A percentile compares a stretch with the other conserved stretches of the same genome.
These are phyloP conservation scores for Glycyrrhiza uralensis DNA, from an alignment of 306 rosid species.

Conservation along the genomic window DNA sequence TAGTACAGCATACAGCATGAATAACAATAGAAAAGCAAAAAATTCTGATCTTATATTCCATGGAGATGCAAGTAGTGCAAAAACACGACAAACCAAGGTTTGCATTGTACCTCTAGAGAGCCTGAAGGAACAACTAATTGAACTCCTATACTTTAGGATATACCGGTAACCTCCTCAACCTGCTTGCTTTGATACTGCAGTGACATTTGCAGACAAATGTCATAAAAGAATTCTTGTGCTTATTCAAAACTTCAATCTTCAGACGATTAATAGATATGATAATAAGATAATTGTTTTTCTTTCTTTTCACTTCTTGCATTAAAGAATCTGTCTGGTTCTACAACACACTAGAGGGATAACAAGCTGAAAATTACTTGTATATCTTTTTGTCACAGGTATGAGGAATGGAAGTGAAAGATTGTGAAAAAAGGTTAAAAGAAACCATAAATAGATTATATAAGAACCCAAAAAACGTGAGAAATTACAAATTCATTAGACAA, in stretches of 20 bases:
- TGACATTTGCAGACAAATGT: conserved; percentile 81
- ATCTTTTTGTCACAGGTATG: background rate
- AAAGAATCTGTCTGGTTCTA: conserved; percentile 4
- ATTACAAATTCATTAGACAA: background rate
- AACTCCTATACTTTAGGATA: conserved; percentile 60
- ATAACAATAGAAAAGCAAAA: background rate
- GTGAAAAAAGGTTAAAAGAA: background rate
- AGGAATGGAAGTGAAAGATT: background rate
- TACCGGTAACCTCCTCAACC: conserved; percentile 88
- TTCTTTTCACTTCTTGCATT: conserved; percentile 9
- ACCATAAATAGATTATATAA: background rate
- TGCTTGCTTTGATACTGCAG: conserved; percentile 98
- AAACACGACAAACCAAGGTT: conserved; percentile 50
- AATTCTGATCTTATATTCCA: conserved; percentile 5
- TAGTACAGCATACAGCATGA: conserved; percentile 1
- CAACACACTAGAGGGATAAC: background rate
- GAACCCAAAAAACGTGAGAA: background rate
- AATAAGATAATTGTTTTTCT: conserved; percentile 25
- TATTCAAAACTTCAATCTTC: conserved; percentile 45
- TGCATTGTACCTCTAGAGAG: conserved; percentile 78
- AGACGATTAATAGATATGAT: conserved; percentile 30
- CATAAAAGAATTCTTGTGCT: conserved; percentile 51
- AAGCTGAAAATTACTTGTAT: conserved; percentile 5
- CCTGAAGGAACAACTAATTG: conserved; percentile 74
- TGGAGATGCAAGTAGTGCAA: conserved; percentile 8